Evolutionary conservation across 2,329 filamentous ascomycete genomes (phyloP).

Genomic region (Lachnum nothofagi): DNA sequence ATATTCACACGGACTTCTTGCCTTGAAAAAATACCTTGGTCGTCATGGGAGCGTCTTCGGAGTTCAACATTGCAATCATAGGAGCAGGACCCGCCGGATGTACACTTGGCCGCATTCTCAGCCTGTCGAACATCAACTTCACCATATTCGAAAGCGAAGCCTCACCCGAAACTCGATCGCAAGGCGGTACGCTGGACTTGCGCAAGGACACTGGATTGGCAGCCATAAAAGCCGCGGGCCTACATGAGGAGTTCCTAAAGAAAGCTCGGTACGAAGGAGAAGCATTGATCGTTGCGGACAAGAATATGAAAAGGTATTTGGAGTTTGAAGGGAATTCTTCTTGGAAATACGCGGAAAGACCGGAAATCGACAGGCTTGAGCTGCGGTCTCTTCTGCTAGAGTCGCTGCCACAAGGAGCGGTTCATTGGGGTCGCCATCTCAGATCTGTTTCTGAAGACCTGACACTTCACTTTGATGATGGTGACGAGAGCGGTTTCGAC

Average conservation of each 20-base stretch:
- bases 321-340: slow-evolving; percentile 14
- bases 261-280: slow-evolving; percentile 28
- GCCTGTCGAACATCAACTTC: slow-evolving; percentile 1
- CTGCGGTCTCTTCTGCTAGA: slow-evolving; percentile 14
- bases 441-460: slow-evolving; percentile 4
- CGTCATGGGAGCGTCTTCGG: too few species aligned
- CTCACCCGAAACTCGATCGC: slow-evolving; percentile 8
- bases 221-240: slow-evolving; percentile 41
- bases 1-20: too few species aligned
- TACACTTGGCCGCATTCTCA: slow-evolving; percentile 17
- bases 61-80: slow-evolving; percentile 23
- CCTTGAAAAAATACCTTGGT: too few species aligned
- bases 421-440: slow-evolving; percentile 13
- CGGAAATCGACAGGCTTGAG: neutral
- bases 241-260: slow-evolving; percentile 40
- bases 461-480: slow-evolving; percentile 9
- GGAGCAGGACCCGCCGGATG: slow-evolving; percentile 20
- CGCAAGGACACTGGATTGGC: slow-evolving; percentile 42
- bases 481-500: slow-evolving; percentile 29
- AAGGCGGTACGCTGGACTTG: slow-evolving; percentile 45
- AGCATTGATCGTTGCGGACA: too few species aligned
- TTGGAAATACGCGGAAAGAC: slow-evolving; percentile 9
- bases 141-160: slow-evolving; percentile 19
- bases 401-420: slow-evolving; percentile 2
- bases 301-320: slow-evolving; percentile 34